These are phyloP conservation scores for Paramarasmius palmivorus DNA, from an alignment of 1,284 basidiomycete genomes.

Conservation along the genomic window DNA sequence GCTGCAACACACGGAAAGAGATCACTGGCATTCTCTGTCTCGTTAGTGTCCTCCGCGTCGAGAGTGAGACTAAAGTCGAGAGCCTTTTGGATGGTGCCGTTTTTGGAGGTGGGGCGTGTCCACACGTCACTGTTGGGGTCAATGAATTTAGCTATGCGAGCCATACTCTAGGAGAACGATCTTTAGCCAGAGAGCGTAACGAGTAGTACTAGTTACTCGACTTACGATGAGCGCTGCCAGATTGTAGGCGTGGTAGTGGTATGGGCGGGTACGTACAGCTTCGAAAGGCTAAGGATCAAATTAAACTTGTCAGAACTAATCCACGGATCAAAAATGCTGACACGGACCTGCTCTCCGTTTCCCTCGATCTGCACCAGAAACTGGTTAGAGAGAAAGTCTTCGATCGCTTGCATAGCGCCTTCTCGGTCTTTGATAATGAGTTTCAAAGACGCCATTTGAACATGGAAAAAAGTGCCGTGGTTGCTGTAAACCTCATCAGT, in stretches of 20 bases:
- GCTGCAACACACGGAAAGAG: conserved; percentile 52
- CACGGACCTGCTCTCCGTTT: conserved; percentile 47
- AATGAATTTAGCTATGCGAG: conserved; percentile 47
- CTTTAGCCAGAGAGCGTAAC: conserved; percentile 9
- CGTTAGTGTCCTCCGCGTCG: conserved; percentile 31
- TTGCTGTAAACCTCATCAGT: conserved; percentile 42
- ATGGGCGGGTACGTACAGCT: conserved; percentile 60
- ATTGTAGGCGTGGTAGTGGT: conserved; percentile 68
- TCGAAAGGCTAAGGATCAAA: conserved; percentile 44
- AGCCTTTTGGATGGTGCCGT: conserved; percentile 56
- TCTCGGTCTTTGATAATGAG: conserved; percentile 42
- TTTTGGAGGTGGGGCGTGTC: conserved; percentile 45
- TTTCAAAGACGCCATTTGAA: conserved; percentile 49
- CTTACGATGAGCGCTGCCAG: conserved; percentile 67
- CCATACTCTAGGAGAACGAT: conserved; percentile 47
- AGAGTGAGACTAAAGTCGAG: conserved; percentile 55
- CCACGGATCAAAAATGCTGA: not conserved
- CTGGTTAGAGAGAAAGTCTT: conserved; percentile 42
- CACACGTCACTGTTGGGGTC: conserved; percentile 43
- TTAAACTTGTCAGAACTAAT: conserved; percentile 1
- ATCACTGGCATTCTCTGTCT: conserved; percentile 38
- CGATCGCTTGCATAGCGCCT: conserved; percentile 40
- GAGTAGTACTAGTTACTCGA: conserved; percentile 6
- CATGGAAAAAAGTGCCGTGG: conserved; percentile 57
- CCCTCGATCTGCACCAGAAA: conserved; percentile 48